Conservation (phyloP, 139 green algal species). For the Chlamydomonas eustigma region DNA sequence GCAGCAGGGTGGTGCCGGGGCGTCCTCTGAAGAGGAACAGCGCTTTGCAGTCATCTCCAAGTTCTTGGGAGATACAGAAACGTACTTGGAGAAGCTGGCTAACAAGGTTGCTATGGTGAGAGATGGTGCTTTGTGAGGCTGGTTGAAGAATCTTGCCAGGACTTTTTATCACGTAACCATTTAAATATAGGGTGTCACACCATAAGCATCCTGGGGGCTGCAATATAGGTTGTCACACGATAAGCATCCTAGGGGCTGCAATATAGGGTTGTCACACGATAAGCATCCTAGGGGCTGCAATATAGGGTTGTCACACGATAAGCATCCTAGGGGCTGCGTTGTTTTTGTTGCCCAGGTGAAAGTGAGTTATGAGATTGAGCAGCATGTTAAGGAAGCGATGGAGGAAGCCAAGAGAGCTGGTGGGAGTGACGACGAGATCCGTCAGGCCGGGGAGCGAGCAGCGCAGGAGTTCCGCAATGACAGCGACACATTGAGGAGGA, state of each 20-base stretch:
- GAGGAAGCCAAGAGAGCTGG: slow-evolving; percentile 33
- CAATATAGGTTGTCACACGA: too few species aligned
- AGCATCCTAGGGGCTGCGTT: too few species aligned
- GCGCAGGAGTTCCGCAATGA: slow-evolving; percentile 27
- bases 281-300: too few species aligned
- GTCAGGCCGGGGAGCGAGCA: slow-evolving; percentile 26
- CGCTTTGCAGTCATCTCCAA: slow-evolving; percentile 54
- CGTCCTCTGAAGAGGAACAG: neutral
- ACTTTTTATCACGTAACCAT: too few species aligned
- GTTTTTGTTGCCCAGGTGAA: slow-evolving; percentile 3
- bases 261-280: too few species aligned
- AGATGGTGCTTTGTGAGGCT: too few species aligned
- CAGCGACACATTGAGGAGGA: slow-evolving; percentile 26
- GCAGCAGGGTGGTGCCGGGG: slow-evolving; percentile 28
- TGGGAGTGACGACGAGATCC: slow-evolving; percentile 18
- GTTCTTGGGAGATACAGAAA: slow-evolving; percentile 88
- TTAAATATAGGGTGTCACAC: too few species aligned
- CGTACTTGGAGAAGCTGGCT: slow-evolving; percentile 89
- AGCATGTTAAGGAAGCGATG: slow-evolving; percentile 26
- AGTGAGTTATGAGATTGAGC: neutral
- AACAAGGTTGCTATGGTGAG: slow-evolving; percentile 71
- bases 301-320: too few species aligned
- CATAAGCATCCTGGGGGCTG: too few species aligned
- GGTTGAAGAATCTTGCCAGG: too few species aligned
- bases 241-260: too few species aligned